Conservation (phyloP, 1,284 basidiomycete species). For the Pseudozyma tsukubaensis region DNA sequence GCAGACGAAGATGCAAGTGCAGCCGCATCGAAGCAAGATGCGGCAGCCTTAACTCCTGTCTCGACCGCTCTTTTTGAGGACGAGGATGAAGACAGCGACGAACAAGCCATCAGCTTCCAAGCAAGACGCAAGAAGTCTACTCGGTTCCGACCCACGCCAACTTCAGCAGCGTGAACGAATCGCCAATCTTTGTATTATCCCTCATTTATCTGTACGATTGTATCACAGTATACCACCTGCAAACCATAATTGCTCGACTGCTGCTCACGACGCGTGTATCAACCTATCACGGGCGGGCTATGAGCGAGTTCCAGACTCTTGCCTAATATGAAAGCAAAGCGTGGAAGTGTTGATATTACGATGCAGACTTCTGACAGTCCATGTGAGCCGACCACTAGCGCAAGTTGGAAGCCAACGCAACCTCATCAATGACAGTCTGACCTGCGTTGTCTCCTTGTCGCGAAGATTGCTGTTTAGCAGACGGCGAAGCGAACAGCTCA, state of each 20-base stretch:
- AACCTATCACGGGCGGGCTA: too few relatives aligned
- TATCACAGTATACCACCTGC: too few relatives aligned
- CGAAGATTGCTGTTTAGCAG: not conserved
- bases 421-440: slow-evolving; percentile 14
- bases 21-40: slow-evolving; percentile 2
- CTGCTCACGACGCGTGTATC: too few relatives aligned
- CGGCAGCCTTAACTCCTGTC: not conserved
- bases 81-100: slow-evolving; percentile 48
- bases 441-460: not conserved
- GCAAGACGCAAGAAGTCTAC: slow-evolving; percentile 43
- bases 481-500: slow-evolving; percentile 32
- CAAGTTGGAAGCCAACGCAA: slow-evolving; percentile 34
- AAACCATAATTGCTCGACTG: too few relatives aligned
- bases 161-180: slow-evolving; percentile 11
- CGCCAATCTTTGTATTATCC: not conserved
- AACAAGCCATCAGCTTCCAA: slow-evolving; percentile 40
- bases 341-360: too few relatives aligned
- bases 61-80: slow-evolving; percentile 4
- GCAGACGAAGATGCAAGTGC: slow-evolving; percentile 34
- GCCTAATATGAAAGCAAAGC: too few relatives aligned
- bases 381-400: not conserved
- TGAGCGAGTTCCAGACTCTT: too few relatives aligned
- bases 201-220: not conserved
- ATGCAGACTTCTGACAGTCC: too few relatives aligned
- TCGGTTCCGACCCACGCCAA: slow-evolving; percentile 26